These are phyloP conservation scores for Cupressus sempervirens DNA, from an alignment of 75 land plant species.

Conservation along the genomic window DNA sequence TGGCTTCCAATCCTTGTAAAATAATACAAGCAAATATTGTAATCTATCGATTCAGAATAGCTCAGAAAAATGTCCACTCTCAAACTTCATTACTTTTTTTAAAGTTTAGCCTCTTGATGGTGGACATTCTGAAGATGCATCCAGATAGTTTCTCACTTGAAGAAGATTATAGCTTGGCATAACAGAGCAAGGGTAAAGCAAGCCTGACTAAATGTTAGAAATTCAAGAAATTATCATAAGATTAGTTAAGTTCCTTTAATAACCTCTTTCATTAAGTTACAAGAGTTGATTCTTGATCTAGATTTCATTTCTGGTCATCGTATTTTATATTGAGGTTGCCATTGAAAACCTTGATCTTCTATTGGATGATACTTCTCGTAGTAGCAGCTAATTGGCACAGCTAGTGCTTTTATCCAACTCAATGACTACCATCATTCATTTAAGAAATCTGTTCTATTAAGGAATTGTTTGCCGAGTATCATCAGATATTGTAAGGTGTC, in stretches of 20 bases:
- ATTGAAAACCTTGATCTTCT: background rate
- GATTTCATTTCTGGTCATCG: background rate
- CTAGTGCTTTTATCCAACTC: background rate
- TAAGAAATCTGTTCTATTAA: background rate
- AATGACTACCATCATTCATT: background rate
- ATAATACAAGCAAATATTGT: background rate
- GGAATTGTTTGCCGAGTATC: background rate
- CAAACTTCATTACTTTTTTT: background rate
- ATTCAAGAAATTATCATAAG: background rate
- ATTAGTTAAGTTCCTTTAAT: background rate
- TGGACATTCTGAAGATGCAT: background rate
- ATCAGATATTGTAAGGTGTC: too few relatives aligned
- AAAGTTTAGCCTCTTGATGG: background rate
- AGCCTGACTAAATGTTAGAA: background rate
- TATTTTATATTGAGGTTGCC: background rate
- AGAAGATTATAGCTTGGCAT: background rate
- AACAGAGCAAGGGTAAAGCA: background rate
- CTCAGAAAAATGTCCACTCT: background rate
- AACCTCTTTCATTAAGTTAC: background rate
- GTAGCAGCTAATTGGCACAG: background rate
- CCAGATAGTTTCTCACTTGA: background rate
- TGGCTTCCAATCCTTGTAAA: background rate
- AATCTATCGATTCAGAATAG: background rate
- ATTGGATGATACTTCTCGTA: background rate
- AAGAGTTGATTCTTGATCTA: background rate